Percentiles rank a stretch among this genome's conserved stretches.
phyloP scores from a whole-genome alignment of 768 basidiomycete species.

The Stropharia rugosoannulata region DNA sequence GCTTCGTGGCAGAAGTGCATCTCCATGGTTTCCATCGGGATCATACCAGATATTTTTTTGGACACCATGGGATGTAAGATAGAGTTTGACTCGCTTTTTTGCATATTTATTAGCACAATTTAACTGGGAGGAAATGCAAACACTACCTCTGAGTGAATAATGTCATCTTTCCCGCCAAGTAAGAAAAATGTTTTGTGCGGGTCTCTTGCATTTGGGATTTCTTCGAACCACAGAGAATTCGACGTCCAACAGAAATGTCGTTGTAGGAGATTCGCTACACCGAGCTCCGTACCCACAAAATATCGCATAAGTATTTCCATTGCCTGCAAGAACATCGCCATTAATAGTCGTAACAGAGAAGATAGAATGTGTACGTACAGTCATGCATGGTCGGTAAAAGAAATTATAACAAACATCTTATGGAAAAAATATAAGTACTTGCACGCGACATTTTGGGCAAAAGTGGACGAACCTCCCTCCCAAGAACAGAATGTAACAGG shows the following conservation, averaged over 20 bases:
- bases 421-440: neutral
- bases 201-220: slow-evolving; percentile 79
- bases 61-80: slow-evolving; percentile 75
- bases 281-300: slow-evolving; percentile 86
- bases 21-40: slow-evolving; percentile 60
- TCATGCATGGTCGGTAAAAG: slow-evolving; percentile 74
- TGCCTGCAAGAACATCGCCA: slow-evolving; percentile 42
- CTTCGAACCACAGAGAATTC: slow-evolving; percentile 88
- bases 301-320: slow-evolving; percentile 82
- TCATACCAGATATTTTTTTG: slow-evolving; percentile 66
- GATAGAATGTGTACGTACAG: slow-evolving; percentile 40
- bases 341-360: neutral
- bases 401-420: slow-evolving; percentile 87
- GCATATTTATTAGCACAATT: neutral
- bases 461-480: slow-evolving; percentile 72
- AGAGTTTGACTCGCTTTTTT: slow-evolving; percentile 64
- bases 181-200: slow-evolving; percentile 67
- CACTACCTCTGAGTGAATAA: slow-evolving; percentile 70
- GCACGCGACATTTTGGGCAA: neutral
- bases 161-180: slow-evolving; percentile 80
- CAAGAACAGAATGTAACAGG: slow-evolving; percentile 90
- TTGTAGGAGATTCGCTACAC: slow-evolving; percentile 82
- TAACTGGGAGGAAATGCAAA: neutral
- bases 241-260: slow-evolving; percentile 84
- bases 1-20: slow-evolving; percentile 53